Evolutionary conservation across 2,329 filamentous ascomycete genomes (phyloP), one percentile per base, ranked within the genome.

Genomic region (Fusarium guadeloupense): DNA sequence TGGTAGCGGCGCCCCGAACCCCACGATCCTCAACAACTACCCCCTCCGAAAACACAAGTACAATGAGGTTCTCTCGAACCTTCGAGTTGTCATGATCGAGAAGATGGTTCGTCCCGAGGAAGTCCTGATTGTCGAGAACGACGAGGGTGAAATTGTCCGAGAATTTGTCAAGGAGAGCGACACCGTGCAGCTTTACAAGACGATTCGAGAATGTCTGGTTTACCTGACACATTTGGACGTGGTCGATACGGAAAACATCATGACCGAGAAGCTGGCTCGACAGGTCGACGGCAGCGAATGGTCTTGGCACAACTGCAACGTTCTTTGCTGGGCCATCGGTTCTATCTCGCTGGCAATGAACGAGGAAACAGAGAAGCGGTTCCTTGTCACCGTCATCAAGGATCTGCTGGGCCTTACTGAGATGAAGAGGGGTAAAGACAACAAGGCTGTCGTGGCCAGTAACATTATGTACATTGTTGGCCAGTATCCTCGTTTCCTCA

Each of bases 401-500:
- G 95, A 99, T 72, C 86, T 99, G 8, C 87, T 99, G 23, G 96
- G 95, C 2, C 82, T 99, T 51, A 99, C 95, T 0, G 95, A 99
- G 77, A 97, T 97, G 93, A 99, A 99, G 82, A 91, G 96, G 48
- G 95, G 95, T 62, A 99, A 99, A 73, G 95, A 99, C 81, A 99
- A 99, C 85, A 99, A 99, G 76, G 95, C 95, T 12, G 95, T 99
- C 9, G 95, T 99, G 34, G 95, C 95, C 62, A 97, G 92, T 79
- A 99, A 99, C 80, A 99, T 99, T 72, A 99, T 99, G 95, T 99
- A 99, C 76, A 99, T 99, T 79, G 95, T 99, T 59, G 95, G 95
- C 55, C 95, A 99, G 74, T 99, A 99, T 74, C 95, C 95, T 31
- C 91, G 95, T 17, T 99, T 99, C 80, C 81, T 99, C 70, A 99